These are phyloP conservation scores for Parachaetomium inaequale DNA, from an alignment of 495 filamentous ascomycete species.

Conservation along the genomic window DNA sequence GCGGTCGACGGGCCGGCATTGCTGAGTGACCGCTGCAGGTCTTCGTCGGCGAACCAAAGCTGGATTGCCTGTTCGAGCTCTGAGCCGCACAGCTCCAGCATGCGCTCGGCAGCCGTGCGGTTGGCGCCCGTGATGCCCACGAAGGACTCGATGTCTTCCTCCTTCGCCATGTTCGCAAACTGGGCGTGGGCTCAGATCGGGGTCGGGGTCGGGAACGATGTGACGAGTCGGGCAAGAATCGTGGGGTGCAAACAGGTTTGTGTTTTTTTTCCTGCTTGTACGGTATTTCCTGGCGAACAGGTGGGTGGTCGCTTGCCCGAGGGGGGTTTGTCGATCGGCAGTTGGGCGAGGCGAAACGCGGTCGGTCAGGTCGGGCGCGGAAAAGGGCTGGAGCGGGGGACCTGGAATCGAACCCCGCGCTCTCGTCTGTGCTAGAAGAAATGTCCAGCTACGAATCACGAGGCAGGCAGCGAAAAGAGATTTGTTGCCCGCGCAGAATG, in stretches of 20 bases:
- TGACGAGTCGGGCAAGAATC: background rate
- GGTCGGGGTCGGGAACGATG: background rate
- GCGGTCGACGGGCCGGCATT: constrained; percentile 36
- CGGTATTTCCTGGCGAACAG: background rate
- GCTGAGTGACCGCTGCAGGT: constrained; percentile 49
- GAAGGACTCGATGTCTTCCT: constrained; percentile 53
- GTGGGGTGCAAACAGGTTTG: background rate
- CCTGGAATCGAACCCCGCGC: background rate
- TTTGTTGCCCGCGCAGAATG: background rate
- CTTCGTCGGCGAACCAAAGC: constrained; percentile 84
- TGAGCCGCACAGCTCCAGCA: constrained; percentile 76
- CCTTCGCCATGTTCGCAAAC: constrained; percentile 61
- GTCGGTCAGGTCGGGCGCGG: background rate
- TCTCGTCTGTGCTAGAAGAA: background rate
- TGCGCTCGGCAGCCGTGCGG: constrained; percentile 65
- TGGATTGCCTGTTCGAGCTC: constrained; percentile 81
- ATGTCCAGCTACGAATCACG: background rate
- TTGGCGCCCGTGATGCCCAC: constrained; percentile 61
- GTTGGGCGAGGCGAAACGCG: background rate
- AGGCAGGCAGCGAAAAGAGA: background rate
- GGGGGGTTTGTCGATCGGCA: background rate
- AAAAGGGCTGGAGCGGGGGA: background rate
- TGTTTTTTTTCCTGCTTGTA: background rate
- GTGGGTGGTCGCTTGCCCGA: background rate
- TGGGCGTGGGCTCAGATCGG: background rate